Evolutionary conservation across 108 stramenopile genomes (phyloP).

Genomic region (Cylindrotheca fusiformis): DNA sequence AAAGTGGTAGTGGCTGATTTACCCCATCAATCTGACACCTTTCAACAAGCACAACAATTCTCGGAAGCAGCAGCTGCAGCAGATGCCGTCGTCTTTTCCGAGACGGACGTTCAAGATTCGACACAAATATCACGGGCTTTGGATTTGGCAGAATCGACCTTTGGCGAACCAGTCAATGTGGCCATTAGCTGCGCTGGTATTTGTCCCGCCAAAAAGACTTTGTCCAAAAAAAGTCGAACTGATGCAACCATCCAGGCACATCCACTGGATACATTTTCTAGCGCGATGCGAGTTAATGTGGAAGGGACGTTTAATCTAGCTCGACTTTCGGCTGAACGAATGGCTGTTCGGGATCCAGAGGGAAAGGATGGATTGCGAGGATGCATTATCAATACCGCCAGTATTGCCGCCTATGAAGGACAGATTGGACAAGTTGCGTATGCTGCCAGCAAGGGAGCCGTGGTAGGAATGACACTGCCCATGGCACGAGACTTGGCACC

Average conservation of each 20-base stretch:
- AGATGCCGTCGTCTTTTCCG: conserved; percentile 37
- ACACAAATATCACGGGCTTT: conserved; percentile 52
- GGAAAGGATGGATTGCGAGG: conserved; percentile 31
- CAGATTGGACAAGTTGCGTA: conserved; percentile 94
- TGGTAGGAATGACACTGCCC: conserved; percentile 88
- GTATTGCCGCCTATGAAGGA: conserved; percentile 94
- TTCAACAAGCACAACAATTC: too few relatives aligned
- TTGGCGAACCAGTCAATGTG: conserved; percentile 75
- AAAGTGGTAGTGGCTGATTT: conserved; percentile 86
- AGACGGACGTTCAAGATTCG: conserved; percentile 65
- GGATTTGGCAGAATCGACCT: conserved; percentile 57
- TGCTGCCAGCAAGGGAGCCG: conserved; percentile 88
- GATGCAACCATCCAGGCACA: conserved; percentile 43
- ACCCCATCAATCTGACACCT: conserved; percentile 35
- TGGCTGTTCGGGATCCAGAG: conserved; percentile 52
- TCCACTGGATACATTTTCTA: conserved; percentile 53
- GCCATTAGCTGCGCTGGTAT: conserved; percentile 95
- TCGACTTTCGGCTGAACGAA: conserved; percentile 86
- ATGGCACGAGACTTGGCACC: conserved; percentile 89
- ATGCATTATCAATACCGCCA: conserved; percentile 92
- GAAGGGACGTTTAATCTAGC: conserved; percentile 94
- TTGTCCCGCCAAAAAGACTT: conserved; percentile 67
- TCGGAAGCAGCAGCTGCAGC: conserved; percentile 15
- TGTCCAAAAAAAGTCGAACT: conserved; percentile 57
- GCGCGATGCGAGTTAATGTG: conserved; percentile 80